Percentiles rank a stretch among this genome's conserved stretches.
Conservation (phyloP, 495 filamentous ascomycete genomes). For the Aspergillus mulundensis region DNA sequence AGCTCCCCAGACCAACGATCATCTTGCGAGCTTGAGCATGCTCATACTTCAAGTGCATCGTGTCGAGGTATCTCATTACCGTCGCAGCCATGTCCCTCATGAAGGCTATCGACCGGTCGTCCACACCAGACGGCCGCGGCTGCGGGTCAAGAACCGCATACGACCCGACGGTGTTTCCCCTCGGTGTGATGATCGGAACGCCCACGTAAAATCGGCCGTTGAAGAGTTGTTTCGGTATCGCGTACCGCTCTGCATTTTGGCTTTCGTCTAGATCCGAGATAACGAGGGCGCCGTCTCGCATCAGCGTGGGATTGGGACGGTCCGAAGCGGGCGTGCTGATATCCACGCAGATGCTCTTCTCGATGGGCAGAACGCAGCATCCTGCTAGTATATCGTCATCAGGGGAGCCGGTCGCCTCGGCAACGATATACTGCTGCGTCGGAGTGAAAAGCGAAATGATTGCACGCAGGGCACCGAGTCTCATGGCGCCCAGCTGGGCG, state of each 20-base stretch:
- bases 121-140: constrained; percentile 23
- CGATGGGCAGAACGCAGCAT: constrained; percentile 38
- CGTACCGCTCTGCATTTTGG: background rate
- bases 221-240: background rate
- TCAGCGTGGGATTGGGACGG: constrained; percentile 14
- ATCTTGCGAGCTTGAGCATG: constrained; percentile 21
- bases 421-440: constrained; percentile 50
- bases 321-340: constrained; percentile 1
- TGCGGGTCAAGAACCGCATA: constrained; percentile 53
- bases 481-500: constrained; percentile 53
- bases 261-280: constrained; percentile 26
- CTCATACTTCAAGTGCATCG: constrained; percentile 5
- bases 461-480: constrained; percentile 44
- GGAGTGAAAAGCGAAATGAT: constrained; percentile 54
- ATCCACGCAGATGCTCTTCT: constrained; percentile 42
- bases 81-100: constrained; percentile 32
- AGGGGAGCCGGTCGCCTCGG: constrained; percentile 56
- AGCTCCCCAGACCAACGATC: constrained; percentile 31
- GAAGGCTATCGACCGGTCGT: constrained; percentile 19
- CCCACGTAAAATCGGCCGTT: constrained; percentile 51
- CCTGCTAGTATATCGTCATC: constrained; percentile 37
- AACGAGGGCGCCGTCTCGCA: constrained; percentile 19
- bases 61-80: constrained; percentile 25
- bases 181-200: constrained; percentile 55
- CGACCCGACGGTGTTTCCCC: constrained; percentile 57